phyloP scores from a whole-genome alignment of 331 rosid species.

The Telfairia occidentalis region DNA sequence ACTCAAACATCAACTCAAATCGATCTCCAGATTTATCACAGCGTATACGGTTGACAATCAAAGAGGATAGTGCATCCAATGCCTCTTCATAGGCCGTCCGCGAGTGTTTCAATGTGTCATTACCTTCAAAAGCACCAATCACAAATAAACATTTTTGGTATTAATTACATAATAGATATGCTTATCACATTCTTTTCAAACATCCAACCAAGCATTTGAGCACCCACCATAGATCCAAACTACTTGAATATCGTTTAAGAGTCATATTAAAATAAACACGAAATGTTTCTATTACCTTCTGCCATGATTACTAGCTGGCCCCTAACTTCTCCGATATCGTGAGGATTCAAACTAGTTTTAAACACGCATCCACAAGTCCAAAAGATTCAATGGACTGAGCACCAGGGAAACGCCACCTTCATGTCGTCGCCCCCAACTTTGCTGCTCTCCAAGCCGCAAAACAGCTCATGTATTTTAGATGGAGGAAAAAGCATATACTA shows the following conservation, averaged over 20 bases:
- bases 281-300: not conserved
- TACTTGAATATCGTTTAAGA: not conserved
- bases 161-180: not conserved
- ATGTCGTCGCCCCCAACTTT: not conserved
- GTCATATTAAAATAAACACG: not conserved
- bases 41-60: conserved; percentile 70
- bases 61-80: conserved; percentile 65
- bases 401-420: not conserved
- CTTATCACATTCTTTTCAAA: not conserved
- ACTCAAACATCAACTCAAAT: conserved; percentile 50
- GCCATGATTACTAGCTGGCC: not conserved
- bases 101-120: not conserved
- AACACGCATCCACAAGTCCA: not conserved
- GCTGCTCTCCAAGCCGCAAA: not conserved
- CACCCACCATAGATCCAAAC: not conserved
- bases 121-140: conserved; percentile 6
- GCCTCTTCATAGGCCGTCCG: conserved; percentile 49
- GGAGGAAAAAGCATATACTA: not conserved
- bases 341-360: not conserved
- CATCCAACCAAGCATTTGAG: not conserved
- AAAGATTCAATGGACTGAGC: not conserved
- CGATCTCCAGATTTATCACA: conserved; percentile 75
- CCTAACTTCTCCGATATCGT: not conserved
- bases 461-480: not conserved
- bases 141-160: not conserved